These are phyloP conservation scores for Cucurbita argyrosperma DNA, from an alignment of 306 rosid species.

Conservation along the genomic window DNA sequence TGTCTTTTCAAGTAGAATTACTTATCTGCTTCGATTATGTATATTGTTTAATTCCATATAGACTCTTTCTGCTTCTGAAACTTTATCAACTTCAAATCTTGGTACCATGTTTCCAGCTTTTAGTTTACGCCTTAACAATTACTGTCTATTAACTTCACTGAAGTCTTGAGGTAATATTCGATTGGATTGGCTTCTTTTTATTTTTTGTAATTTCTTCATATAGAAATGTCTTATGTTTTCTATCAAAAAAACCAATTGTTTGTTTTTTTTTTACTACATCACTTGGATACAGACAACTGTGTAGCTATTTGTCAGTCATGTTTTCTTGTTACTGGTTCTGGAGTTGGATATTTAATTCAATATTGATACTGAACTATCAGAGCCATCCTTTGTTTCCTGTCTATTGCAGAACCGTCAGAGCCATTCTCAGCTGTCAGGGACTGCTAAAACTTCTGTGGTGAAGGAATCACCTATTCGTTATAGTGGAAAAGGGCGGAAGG, in stretches of 20 bases:
- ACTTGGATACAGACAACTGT: neutral
- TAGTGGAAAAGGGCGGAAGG: slow-evolving; percentile 53
- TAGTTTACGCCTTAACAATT: neutral
- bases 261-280: neutral
- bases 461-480: slow-evolving; percentile 42
- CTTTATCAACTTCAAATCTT: neutral
- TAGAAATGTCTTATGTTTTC: neutral
- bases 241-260: neutral
- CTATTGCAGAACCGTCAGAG: slow-evolving; percentile 70
- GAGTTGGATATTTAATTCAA: neutral
- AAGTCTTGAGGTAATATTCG: neutral
- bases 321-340: neutral
- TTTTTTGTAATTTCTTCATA: neutral
- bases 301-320: neutral
- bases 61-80: neutral
- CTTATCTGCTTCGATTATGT: neutral
- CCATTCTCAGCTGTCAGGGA: slow-evolving; percentile 56
- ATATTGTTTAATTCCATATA: neutral
- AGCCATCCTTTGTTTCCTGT: neutral
- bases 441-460: slow-evolving; percentile 28
- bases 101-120: neutral
- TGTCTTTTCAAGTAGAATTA: neutral
- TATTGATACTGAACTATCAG: neutral
- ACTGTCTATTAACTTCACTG: neutral
- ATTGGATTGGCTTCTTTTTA: neutral